phyloP scores from a whole-genome alignment of 495 filamentous ascomycete species.

The Trichocladium uniseriatum region DNA sequence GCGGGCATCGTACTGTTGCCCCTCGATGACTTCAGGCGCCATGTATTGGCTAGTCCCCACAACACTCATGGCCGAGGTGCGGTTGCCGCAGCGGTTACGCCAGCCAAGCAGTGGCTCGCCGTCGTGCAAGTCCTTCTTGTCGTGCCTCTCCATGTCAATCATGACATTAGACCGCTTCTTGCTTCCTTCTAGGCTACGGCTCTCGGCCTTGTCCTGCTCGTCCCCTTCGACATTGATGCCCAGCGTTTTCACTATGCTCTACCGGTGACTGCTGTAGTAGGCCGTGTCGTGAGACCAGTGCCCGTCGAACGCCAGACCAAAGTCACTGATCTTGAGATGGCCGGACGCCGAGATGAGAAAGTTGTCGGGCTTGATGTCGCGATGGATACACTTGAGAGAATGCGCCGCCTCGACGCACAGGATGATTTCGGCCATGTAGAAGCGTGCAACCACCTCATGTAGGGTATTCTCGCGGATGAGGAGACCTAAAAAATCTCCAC shows the following conservation, averaged over 20 bases:
- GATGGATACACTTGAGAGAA: slow-evolving; percentile 78
- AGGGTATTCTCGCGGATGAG: slow-evolving; percentile 75
- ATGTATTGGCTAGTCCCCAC: slow-evolving; percentile 97
- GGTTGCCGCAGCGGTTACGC: slow-evolving; percentile 65
- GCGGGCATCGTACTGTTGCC: slow-evolving; percentile 75
- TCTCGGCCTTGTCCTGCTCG: slow-evolving; percentile 54
- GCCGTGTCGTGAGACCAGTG: slow-evolving; percentile 85
- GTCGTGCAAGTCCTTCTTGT: slow-evolving; percentile 24
- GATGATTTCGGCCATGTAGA: slow-evolving; percentile 93
- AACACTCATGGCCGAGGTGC: slow-evolving; percentile 70
- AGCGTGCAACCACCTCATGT: slow-evolving; percentile 64
- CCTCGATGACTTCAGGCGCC: slow-evolving; percentile 86
- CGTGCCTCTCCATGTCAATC: slow-evolving; percentile 42
- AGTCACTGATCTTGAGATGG: slow-evolving; percentile 91
- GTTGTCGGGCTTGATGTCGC: slow-evolving; percentile 95
- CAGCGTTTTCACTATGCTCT: slow-evolving; percentile 63
- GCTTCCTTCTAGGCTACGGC: slow-evolving; percentile 36
- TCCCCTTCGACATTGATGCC: slow-evolving; percentile 71
- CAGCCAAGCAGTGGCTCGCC: slow-evolving; percentile 59
- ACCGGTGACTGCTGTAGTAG: slow-evolving; percentile 75
- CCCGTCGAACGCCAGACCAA: slow-evolving; percentile 88
- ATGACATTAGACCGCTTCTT: slow-evolving; percentile 41
- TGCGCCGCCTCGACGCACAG: slow-evolving; percentile 90
- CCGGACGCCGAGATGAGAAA: slow-evolving; percentile 82
- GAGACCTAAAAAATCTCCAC: slow-evolving; percentile 83